A percentile compares a stretch with the other conserved stretches of the same genome.
phyloP scores from a whole-genome alignment of 2,329 filamentous ascomycete species.

The Pseudodiploospora longispora region DNA sequence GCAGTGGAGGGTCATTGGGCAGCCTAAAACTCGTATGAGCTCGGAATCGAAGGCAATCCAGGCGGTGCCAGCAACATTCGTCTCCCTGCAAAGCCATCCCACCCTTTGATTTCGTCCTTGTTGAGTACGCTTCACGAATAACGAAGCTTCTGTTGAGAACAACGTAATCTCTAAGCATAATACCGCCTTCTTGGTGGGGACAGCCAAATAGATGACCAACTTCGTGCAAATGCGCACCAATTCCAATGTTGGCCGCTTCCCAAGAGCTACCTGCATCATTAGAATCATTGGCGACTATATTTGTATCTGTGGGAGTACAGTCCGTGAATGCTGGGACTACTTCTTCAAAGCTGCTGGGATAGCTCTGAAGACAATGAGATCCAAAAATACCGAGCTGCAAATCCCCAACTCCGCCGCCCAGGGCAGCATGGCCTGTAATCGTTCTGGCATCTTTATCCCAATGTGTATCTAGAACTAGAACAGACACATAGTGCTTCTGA shows the following conservation, averaged over 20 bases:
- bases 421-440: constrained; percentile 72
- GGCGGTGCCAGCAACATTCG: constrained; percentile 85
- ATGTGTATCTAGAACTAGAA: constrained; percentile 77
- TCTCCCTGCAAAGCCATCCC: constrained; percentile 66
- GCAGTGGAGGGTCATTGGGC: constrained; percentile 60
- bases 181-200: constrained; percentile 79
- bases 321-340: constrained; percentile 83
- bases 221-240: constrained; percentile 88
- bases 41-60: constrained; percentile 82
- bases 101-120: constrained; percentile 76
- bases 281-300: constrained; percentile 74
- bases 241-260: constrained; percentile 92
- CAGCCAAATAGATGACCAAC: constrained; percentile 85
- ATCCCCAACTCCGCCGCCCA: constrained; percentile 67
- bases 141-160: constrained; percentile 77
- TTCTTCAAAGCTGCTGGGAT: constrained; percentile 82
- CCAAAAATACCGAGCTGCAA: constrained; percentile 84
- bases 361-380: constrained; percentile 85
- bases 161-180: constrained; percentile 88
- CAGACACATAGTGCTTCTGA: constrained; percentile 83
- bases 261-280: constrained; percentile 84
- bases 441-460: constrained; percentile 69
- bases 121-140: constrained; percentile 75
- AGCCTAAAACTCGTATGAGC: constrained; percentile 85
- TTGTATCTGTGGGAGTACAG: constrained; percentile 79